A percentile compares a stretch with the other conserved stretches of the same genome.
Evolutionary conservation across 495 filamentous ascomycete species (phyloP).

Genomic region (Clohesyomyces aquaticus): DNA sequence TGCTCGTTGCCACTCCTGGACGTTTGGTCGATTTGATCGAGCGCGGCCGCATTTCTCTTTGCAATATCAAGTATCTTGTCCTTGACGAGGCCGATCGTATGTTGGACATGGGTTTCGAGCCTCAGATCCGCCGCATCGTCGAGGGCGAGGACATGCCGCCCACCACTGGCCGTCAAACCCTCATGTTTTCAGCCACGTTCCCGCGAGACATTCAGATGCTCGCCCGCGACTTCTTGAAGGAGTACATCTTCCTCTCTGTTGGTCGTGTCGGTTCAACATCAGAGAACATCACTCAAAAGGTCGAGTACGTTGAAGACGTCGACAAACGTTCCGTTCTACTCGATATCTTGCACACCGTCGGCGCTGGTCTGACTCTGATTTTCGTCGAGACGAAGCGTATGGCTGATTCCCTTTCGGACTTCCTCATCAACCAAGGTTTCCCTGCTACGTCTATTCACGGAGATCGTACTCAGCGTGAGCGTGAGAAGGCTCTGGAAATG

Average conservation of each 20-base stretch:
- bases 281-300: conserved; percentile 98
- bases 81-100: conserved; percentile 99
- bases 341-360: conserved; percentile 95
- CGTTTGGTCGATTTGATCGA: conserved; percentile 97
- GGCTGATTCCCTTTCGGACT: conserved; percentile 96
- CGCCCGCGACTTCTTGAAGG: conserved; percentile 94
- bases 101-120: conserved; percentile 99
- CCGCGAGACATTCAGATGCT: conserved; percentile 99
- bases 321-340: conserved; percentile 98
- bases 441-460: conserved; percentile 97
- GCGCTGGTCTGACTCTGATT: conserved; percentile 87
- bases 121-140: conserved; percentile 97
- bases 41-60: conserved; percentile 93
- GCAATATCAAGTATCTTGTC: conserved; percentile 98
- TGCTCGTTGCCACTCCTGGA: conserved; percentile 95
- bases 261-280: conserved; percentile 99
- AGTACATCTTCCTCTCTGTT: conserved; percentile 98
- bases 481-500: conserved; percentile 93
- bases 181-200: conserved; percentile 99
- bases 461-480: conserved; percentile 97
- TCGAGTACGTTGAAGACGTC: conserved; percentile 94
- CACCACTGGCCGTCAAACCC: conserved; percentile 84
- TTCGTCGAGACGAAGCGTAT: conserved; percentile 99
- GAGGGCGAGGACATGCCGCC: conserved; percentile 97
- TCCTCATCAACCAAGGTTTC: conserved; percentile 97